A percentile compares a stretch with the other conserved stretches of the same genome.
Conservation (phyloP, 1,139 yeast species). For the Scheffersomyces illinoinensis region DNA sequence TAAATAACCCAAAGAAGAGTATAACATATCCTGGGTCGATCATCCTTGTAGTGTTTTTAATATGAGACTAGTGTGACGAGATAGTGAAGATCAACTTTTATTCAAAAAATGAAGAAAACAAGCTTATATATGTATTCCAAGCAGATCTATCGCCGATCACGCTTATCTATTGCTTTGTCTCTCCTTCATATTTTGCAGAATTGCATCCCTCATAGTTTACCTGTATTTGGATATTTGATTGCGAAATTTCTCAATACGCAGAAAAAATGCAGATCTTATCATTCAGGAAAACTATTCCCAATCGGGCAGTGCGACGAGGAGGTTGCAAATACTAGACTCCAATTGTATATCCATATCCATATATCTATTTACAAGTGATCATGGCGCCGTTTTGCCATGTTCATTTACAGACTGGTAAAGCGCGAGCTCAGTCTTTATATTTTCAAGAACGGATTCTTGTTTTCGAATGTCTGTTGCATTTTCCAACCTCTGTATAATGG, state of each 20-base stretch:
- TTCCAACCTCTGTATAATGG: slow-evolving; percentile 5
- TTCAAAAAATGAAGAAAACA: not conserved
- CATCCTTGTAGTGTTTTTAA: not conserved
- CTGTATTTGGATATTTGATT: slow-evolving; percentile 5
- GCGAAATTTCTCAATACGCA: slow-evolving; percentile 5
- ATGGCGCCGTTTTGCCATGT: not conserved
- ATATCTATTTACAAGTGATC: not conserved
- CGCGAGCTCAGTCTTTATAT: not conserved
- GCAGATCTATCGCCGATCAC: not conserved
- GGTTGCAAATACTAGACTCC: not conserved
- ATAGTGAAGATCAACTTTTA: no score
- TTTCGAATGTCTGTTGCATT: not conserved
- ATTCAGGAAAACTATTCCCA: slow-evolving; percentile 5
- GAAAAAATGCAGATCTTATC: slow-evolving; percentile 2
- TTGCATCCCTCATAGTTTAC: not conserved
- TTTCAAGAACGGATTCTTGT: not conserved
- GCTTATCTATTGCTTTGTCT: not conserved
- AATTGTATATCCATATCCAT: not conserved
- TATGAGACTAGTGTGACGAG: not conserved
- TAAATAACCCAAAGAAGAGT: slow-evolving; percentile 12
- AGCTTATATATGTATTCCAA: not conserved
- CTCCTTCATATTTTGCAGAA: not conserved
- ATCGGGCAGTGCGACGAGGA: slow-evolving; percentile 1
- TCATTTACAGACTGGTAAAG: not conserved
- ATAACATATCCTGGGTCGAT: slow-evolving; percentile 9